Base-by-base conservation (phyloP, 2,329 filamentous ascomycete species). In the Pestalotiopsis sp. region DNA sequence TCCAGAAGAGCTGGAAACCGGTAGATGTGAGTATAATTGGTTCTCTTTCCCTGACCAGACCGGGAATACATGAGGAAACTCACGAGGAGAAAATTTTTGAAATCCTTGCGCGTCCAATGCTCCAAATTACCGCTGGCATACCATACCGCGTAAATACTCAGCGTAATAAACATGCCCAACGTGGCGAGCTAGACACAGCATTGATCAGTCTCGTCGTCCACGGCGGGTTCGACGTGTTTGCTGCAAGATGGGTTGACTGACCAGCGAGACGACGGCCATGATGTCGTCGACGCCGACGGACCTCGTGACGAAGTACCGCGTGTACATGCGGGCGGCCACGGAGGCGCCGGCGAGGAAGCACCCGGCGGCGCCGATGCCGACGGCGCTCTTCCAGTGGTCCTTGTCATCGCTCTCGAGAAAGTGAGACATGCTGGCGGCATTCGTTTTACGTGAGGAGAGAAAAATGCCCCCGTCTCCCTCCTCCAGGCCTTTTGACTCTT, bases 1-100 rank as follows among this genome's bases (percentile, higher is more conserved):
- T 68, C 69, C 78, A 82, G 70, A 82, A 82, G 2, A 60, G 25
- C 57, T 56, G 9, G 31, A 2, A 36, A 36, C 31, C 31, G 2
- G 31, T 52, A 5, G 17, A 14, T n/a, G 41, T n/a, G 45, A 3
- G 45, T 23, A 52, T 52, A 5, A 52, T 23, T n/a, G 17, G 45
- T 23, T 17, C 7, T n/a, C 6, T 20, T 9, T 17, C 17, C n/a
- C 20, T n/a, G 45, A 17, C 17, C 5, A 52, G 6, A 52, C 45
- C 20, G 45, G 14, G 14, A 52, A 52, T 9, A 9, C 6, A n/a
- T 11, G 7, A 52, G 20, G 17, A 9, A 52, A 52, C 45, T 52
- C 17, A 52, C 45, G 45, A 52, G 45, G 4, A 52, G 45, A 7
- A 52, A 52, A 23, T 52, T 52, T 4, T n/a, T 20, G 7, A 20